A percentile compares a stretch with the other conserved stretches of the same genome.
These are phyloP conservation scores for Hymenoscyphus linearis DNA, from an alignment of 2,329 filamentous ascomycete species.

Conservation along the genomic window DNA sequence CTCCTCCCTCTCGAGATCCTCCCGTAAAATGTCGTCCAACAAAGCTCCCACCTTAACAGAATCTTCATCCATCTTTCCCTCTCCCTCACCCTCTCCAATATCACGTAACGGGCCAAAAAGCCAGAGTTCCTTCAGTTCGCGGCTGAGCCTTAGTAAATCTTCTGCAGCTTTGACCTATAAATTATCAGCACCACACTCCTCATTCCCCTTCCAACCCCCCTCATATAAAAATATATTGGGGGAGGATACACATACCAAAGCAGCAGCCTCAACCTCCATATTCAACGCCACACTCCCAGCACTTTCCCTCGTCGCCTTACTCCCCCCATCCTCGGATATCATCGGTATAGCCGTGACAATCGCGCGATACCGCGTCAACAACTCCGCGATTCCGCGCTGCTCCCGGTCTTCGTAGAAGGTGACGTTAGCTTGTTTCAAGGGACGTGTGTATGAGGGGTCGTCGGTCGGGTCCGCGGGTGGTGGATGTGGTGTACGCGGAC, in stretches of 20 bases:
- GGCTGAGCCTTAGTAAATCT: conserved; percentile 42
- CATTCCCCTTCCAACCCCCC: not conserved
- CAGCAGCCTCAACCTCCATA: conserved; percentile 31
- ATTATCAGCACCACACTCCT: not conserved
- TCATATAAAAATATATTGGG: too few relatives aligned
- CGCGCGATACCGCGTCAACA: conserved; percentile 41
- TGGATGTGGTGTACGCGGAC: not conserved
- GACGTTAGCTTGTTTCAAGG: not conserved
- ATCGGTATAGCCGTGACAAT: conserved; percentile 32
- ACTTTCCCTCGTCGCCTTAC: conserved; percentile 26
- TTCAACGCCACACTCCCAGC: conserved; percentile 30
- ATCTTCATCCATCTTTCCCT: conserved; percentile 35
- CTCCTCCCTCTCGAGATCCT: conserved; percentile 1
- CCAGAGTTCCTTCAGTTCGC: conserved; percentile 47
- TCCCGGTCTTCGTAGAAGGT: conserved; percentile 38
- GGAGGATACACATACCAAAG: conserved; percentile 29
- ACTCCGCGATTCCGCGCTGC: conserved; percentile 39
- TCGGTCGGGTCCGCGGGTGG: not conserved
- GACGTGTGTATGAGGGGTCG: not conserved
- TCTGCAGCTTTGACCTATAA: conserved; percentile 32
- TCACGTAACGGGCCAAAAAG: conserved; percentile 42
- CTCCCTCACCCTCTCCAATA: conserved; percentile 39
- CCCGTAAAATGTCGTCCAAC: conserved; percentile 21
- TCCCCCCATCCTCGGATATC: conserved; percentile 9
- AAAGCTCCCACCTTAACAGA: conserved; percentile 31